Conservation (phyloP, 768 basidiomycete genomes). For the Lentinula guzmanii region DNA sequence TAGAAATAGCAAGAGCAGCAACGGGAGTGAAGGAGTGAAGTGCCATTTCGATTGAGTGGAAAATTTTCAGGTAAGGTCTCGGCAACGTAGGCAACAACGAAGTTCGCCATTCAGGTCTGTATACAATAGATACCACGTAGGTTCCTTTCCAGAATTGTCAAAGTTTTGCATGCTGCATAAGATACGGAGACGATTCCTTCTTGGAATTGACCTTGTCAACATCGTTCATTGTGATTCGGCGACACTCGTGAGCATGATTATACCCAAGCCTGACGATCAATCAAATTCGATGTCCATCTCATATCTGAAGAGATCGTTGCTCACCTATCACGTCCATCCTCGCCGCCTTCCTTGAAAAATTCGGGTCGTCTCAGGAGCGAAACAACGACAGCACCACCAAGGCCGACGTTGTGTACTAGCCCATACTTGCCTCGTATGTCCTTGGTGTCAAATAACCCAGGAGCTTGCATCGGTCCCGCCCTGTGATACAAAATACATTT, state of each 20-base stretch:
- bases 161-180: constrained; percentile 43
- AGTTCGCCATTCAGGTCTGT: too few relatives aligned
- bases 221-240: constrained; percentile 54
- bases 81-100: too few relatives aligned
- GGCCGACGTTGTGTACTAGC: constrained; percentile 77
- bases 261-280: constrained; percentile 59
- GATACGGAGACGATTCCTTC: constrained; percentile 42
- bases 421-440: constrained; percentile 75
- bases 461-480: constrained; percentile 83
- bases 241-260: constrained; percentile 69
- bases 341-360: constrained; percentile 62
- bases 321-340: constrained; percentile 63
- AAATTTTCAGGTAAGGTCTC: too few relatives aligned
- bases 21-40: too few relatives aligned
- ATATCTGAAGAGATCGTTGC: constrained; percentile 6
- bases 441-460: constrained; percentile 53
- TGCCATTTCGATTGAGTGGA: too few relatives aligned
- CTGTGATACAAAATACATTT: constrained; percentile 23
- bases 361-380: constrained; percentile 72
- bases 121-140: too few relatives aligned
- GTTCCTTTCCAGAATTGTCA: constrained; percentile 12
- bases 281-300: background rate
- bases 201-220: constrained; percentile 74
- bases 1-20: too few relatives aligned
- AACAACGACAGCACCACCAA: constrained; percentile 77